Base-by-base conservation (phyloP, 148 eudicot species). In the Camellia granthamiana region DNA sequence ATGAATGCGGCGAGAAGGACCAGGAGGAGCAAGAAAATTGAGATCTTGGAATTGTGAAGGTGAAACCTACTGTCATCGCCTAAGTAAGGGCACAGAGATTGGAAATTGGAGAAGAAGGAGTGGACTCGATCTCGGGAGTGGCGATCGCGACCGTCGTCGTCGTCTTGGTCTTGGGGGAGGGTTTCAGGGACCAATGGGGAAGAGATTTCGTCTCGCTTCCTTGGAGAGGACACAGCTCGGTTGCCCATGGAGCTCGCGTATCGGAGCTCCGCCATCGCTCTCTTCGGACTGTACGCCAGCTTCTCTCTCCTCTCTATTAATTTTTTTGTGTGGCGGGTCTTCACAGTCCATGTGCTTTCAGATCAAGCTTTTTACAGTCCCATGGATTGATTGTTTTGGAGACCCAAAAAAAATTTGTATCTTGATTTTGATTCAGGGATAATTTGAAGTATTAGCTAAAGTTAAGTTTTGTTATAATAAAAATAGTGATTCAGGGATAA, bases 211-310 rank as follows among this genome's bases (percentile, higher is more conserved):
- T 90, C 93, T 2, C 87, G 88, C 47, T 85, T 89, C 85, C 75
- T 88, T 44, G 94, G 97, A 19, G 97, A 91, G 4, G 94, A 85
- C 38, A 90, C 76, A 8, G 97, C 77, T 23, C 99, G 85, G 87
- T 65, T 89, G 69, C 89, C 92, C 58, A 84, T 75, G 59, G 99
- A 92, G 80, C 87, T 83, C 15, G 97, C 88, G 85, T 93, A 93
- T 60, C 99, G 91, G 85, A 96, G 97, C 92, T 96, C 99, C 79
- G 98, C 93, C 97, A 87, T 91, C 51, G 88, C 90, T 84, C 87
- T 85, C 84, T 84, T 85, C 54, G 89, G 92, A 66, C 89, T 87
- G 78, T 47, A 85, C 70, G 87, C 88, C 90, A 86, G 84, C 82
- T 78, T 56, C 75, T 81, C 43, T 66, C 54, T 71, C 61, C 38